Percentiles rank a stretch among this genome's conserved stretches.
Conservation (phyloP, 495 filamentous ascomycete genomes). For the Lasiosphaeriaceae sp. region DNA sequence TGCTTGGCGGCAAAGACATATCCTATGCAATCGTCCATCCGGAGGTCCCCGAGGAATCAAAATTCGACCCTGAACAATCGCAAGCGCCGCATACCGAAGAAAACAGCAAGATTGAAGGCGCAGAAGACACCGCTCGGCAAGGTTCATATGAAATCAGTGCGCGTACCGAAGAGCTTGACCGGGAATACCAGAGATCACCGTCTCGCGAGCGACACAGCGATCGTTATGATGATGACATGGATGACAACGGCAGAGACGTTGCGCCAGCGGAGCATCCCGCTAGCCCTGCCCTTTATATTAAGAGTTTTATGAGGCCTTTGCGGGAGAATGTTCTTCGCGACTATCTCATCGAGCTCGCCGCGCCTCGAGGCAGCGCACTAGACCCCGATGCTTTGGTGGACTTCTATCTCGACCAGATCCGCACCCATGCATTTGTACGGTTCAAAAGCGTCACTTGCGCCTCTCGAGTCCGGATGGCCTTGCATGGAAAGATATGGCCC, state of each 20-base stretch:
- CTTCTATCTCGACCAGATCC: constrained; percentile 80
- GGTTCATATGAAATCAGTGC: too few relatives aligned
- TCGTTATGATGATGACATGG: constrained; percentile 6
- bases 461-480: constrained; percentile 67
- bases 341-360: constrained; percentile 65
- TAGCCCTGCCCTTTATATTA: constrained; percentile 84
- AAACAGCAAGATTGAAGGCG: too few relatives aligned
- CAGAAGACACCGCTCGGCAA: too few relatives aligned
- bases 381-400: constrained; percentile 54
- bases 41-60: not conserved
- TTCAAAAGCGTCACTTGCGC: constrained; percentile 68
- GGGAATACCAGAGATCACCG: not conserved
- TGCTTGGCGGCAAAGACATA: not conserved
- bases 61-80: not conserved
- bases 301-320: constrained; percentile 84
- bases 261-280: constrained; percentile 75
- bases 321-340: constrained; percentile 58
- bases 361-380: constrained; percentile 47
- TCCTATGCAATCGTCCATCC: constrained; percentile 12
- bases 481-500: constrained; percentile 82
- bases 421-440: constrained; percentile 78
- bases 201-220: not conserved
- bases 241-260: constrained; percentile 39
- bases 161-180: not conserved
- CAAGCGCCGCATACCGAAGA: too few relatives aligned